A percentile compares a stretch with the other conserved stretches of the same genome.
These are phyloP conservation scores for Kingdonia uniflora DNA, from an alignment of 164 flowering plant species.

Conservation along the genomic window DNA sequence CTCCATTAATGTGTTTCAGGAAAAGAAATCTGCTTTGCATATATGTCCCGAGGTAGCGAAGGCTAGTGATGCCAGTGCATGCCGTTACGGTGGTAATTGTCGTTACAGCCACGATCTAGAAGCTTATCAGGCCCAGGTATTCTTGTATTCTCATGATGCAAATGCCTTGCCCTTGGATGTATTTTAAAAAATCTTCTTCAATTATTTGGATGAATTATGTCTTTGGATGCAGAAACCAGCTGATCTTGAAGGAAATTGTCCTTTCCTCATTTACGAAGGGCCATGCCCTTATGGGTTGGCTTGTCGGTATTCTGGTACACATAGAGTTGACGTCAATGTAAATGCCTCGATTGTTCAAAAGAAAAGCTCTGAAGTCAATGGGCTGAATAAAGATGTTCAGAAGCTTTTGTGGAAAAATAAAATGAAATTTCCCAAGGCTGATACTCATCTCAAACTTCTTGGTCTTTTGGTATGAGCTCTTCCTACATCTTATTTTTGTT, in stretches of 20 bases:
- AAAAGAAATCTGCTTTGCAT: constrained; percentile 48
- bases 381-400: constrained; percentile 75
- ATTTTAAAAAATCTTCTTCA: too few relatives aligned
- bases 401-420: constrained; percentile 89
- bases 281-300: constrained; percentile 80
- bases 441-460: constrained; percentile 60
- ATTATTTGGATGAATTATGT: not conserved
- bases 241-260: constrained; percentile 78
- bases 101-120: constrained; percentile 91
- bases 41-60: constrained; percentile 76
- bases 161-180: not conserved
- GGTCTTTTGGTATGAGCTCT: constrained; percentile 49
- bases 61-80: constrained; percentile 49
- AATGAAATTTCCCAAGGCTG: constrained; percentile 61
- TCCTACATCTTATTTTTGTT: not conserved
- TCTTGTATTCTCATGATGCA: not conserved
- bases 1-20: constrained; percentile 26
- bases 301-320: constrained; percentile 75
- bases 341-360: constrained; percentile 14
- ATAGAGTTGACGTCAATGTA: constrained; percentile 24
- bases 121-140: constrained; percentile 65
- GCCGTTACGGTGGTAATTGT: constrained; percentile 53
- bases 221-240: constrained; percentile 55
- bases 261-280: constrained; percentile 41
- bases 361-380: constrained; percentile 55